phyloP scores from a whole-genome alignment of 2,329 filamentous ascomycete genomes.

The Cercospora sp. region DNA sequence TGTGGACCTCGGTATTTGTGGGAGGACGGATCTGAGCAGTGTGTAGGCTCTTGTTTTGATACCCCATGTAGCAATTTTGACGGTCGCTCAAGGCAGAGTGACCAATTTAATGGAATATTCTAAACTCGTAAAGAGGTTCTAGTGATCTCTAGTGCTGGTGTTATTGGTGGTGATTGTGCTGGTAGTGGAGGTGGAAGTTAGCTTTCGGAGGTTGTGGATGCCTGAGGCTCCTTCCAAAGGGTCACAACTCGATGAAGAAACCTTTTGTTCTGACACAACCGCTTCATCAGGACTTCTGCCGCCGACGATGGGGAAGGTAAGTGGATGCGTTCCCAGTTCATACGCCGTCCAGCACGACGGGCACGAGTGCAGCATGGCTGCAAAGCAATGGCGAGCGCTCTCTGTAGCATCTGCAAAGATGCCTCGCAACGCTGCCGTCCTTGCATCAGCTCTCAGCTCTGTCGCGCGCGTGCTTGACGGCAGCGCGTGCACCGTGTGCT shows the following conservation, averaged over 20 bases:
- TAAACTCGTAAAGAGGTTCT: neutral
- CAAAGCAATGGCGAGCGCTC: neutral
- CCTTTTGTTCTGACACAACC: conserved; percentile 1
- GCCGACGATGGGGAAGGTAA: conserved; percentile 7
- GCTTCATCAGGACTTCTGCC: conserved; percentile 5
- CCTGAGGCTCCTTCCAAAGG: neutral
- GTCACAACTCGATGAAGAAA: conserved; percentile 2
- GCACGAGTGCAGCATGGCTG: neutral
- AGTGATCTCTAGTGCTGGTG: neutral
- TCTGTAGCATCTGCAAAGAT: neutral
- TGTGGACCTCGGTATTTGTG: conserved; percentile 3
- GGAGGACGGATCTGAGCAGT: conserved; percentile 4
- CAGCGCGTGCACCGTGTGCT: neutral
- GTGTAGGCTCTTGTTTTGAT: conserved; percentile 6
- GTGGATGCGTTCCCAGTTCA: neutral
- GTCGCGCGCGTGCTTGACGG: neutral
- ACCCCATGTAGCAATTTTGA: conserved; percentile 1
- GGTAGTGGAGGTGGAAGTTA: neutral
- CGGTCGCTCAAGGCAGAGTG: neutral
- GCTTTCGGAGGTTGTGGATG: neutral
- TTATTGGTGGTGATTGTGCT: neutral
- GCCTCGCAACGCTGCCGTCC: conserved; percentile 4
- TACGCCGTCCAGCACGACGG: neutral
- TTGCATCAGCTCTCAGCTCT: conserved; percentile 5
- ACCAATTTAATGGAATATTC: neutral